Evolutionary conservation across 2,329 filamentous ascomycete genomes (phyloP).

Genomic region (Coniochaeta sp.): DNA sequence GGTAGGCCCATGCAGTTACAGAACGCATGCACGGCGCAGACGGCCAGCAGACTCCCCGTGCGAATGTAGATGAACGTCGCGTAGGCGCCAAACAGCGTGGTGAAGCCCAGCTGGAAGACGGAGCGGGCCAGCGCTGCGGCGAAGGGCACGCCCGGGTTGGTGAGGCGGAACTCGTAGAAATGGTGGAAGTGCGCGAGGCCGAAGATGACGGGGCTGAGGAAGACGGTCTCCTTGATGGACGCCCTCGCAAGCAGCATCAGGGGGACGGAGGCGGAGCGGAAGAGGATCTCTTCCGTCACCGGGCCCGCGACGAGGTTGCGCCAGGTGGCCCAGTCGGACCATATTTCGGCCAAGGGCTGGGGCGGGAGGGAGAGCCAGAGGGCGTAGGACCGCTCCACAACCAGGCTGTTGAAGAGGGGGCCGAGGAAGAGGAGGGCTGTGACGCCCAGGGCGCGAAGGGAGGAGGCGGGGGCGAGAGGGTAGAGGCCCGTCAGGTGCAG

Average conservation of each 20-base stretch:
- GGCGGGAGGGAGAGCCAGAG: constrained; percentile 47
- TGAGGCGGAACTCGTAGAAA: constrained; percentile 87
- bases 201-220: constrained; percentile 81
- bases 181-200: constrained; percentile 92
- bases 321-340: constrained; percentile 73
- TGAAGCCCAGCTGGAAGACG: constrained; percentile 80
- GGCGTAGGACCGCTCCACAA: constrained; percentile 66
- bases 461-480: constrained; percentile 62
- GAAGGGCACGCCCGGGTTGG: constrained; percentile 63
- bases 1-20: constrained; percentile 92
- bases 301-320: constrained; percentile 84
- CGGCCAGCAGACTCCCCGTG: constrained; percentile 72
- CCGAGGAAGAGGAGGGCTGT: constrained; percentile 75
- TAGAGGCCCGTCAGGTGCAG: constrained; percentile 73
- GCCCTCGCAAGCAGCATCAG: constrained; percentile 68
- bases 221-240: constrained; percentile 54
- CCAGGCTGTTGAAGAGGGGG: constrained; percentile 71
- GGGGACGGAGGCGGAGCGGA: constrained; percentile 79
- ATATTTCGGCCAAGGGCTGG: constrained; percentile 47
- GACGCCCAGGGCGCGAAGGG: constrained; percentile 57
- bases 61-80: constrained; percentile 83
- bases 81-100: constrained; percentile 88
- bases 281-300: constrained; percentile 87
- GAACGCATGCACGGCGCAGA: constrained; percentile 73
- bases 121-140: constrained; percentile 61